phyloP scores from a whole-genome alignment of 2,329 filamentous ascomycete genomes.

The Clonostachys solani region DNA sequence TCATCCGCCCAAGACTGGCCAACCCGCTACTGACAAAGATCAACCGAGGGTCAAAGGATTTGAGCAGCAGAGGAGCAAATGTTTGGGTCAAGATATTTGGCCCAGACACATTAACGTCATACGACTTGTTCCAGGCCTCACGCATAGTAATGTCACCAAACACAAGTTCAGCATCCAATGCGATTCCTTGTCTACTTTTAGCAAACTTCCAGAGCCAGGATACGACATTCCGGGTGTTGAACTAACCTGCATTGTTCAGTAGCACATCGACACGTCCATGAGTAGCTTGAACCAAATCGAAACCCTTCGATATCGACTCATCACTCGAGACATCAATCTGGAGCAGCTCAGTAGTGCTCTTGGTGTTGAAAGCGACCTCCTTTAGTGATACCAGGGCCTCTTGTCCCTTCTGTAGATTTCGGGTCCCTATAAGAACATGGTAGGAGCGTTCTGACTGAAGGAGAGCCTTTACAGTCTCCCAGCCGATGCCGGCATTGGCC shows the following conservation, averaged over 20 bases:
- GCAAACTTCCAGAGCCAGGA: too few relatives aligned
- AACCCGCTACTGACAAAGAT: conserved; percentile 34
- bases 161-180: not conserved
- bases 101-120: not conserved
- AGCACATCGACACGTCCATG: conserved; percentile 11
- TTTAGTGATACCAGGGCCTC: conserved; percentile 5
- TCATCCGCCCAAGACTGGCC: too few relatives aligned
- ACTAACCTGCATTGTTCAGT: conserved; percentile 22
- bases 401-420: conserved; percentile 12
- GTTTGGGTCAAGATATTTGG: conserved; percentile 18
- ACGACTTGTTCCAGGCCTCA: not conserved
- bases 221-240: too few relatives aligned
- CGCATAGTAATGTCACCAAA: not conserved
- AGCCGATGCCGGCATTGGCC: conserved; percentile 18
- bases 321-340: conserved; percentile 11
- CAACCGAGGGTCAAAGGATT: conserved; percentile 28
- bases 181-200: not conserved
- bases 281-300: conserved; percentile 5
- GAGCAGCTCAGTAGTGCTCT: conserved; percentile 1
- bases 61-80: conserved; percentile 33
- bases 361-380: not conserved
- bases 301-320: conserved; percentile 9
- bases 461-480: conserved; percentile 14
- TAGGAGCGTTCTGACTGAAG: conserved; percentile 9
- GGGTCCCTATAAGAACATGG: conserved; percentile 17